These are phyloP conservation scores for Scopulariopsis brevicaulis DNA, from an alignment of 2,329 filamentous ascomycete genomes.

Conservation along the genomic window DNA sequence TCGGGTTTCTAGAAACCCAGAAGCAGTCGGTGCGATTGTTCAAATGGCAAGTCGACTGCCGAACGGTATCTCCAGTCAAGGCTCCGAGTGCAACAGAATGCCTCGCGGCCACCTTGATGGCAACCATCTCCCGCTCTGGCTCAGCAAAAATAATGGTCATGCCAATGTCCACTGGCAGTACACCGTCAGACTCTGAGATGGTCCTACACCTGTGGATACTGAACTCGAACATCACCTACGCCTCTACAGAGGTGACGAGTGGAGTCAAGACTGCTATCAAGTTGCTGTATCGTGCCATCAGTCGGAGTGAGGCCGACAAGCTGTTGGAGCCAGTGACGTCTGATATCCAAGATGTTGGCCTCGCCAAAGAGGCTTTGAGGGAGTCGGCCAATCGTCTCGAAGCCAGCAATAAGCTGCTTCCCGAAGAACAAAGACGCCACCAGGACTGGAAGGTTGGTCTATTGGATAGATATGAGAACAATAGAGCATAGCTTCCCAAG, in stretches of 20 bases:
- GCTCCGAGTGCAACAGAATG: constrained; percentile 34
- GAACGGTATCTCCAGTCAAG: constrained; percentile 13
- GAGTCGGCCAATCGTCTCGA: constrained; percentile 31
- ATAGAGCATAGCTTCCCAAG: neutral
- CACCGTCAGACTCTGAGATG: neutral
- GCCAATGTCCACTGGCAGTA: constrained; percentile 13
- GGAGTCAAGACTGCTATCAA: constrained; percentile 32
- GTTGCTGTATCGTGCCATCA: constrained; percentile 36
- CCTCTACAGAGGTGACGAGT: constrained; percentile 23
- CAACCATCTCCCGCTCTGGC: constrained; percentile 42
- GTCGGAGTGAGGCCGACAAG: constrained; percentile 28
- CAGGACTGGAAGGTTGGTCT: constrained; percentile 59
- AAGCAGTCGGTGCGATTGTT: constrained; percentile 36
- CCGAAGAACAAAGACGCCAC: constrained; percentile 42
- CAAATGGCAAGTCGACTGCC: constrained; percentile 44
- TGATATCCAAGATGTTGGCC: constrained; percentile 45
- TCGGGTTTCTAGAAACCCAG: constrained; percentile 35
- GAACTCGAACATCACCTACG: constrained; percentile 41
- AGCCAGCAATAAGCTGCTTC: constrained; percentile 38
- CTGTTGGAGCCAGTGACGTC: constrained; percentile 39
- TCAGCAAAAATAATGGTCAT: constrained; percentile 44
- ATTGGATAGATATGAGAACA: constrained; percentile 36
- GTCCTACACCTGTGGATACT: constrained; percentile 42
- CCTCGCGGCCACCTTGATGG: constrained; percentile 38
- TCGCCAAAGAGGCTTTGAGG: constrained; percentile 38